Base-by-base conservation (phyloP, 805 yeast genomes). In the Candida corydali region DNA sequence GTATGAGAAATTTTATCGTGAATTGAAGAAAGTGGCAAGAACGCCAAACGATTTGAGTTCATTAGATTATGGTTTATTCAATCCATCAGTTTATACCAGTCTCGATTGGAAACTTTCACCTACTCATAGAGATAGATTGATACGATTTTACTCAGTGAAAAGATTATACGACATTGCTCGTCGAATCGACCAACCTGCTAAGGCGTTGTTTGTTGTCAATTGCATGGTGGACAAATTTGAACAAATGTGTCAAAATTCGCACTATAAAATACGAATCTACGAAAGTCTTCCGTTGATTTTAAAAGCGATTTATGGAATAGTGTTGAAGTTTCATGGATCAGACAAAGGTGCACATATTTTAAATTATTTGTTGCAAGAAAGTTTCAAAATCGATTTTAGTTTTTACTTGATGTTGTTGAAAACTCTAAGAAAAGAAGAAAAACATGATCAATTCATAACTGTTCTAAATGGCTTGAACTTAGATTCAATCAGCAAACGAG, bases 191-290 rank as follows among this genome's bases (percentile, higher is more conserved):
- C 64, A 66, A 38, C 47, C 65, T 11, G 55, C 57, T 5, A 55
- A 52, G 25, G 50, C 69, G 6, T 58, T 57, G 37, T 34, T 66
- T 16, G 65, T 61, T 44, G 49, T 67, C 22, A 57, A 56, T 22
- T 49, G 65, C n/a, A 31, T 66, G 29, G 63, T 66, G 11, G 36
- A 56, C 4, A 67, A 66, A 39, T 61, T 64, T 37, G 73, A 66
- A 42, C 19, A 17, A 17, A 50, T 53, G 36, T 53, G 59, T 30
- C 11, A 23, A 5, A 32, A 5, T 17, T 11, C 25, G 14, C 7
- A 20, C 24, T 17, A 41, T 8, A 53, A 57, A 32, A 35, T 52
- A 3, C 24, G 43, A 6, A 30, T 57, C 8, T 18, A 32, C 1
- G 45, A 46, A 9, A 57, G 59, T 36, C 42, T 58, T 2, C 61